Evolutionary conservation across 1,284 basidiomycete genomes (phyloP).

Genomic region (Ceratobasidium sp.): DNA sequence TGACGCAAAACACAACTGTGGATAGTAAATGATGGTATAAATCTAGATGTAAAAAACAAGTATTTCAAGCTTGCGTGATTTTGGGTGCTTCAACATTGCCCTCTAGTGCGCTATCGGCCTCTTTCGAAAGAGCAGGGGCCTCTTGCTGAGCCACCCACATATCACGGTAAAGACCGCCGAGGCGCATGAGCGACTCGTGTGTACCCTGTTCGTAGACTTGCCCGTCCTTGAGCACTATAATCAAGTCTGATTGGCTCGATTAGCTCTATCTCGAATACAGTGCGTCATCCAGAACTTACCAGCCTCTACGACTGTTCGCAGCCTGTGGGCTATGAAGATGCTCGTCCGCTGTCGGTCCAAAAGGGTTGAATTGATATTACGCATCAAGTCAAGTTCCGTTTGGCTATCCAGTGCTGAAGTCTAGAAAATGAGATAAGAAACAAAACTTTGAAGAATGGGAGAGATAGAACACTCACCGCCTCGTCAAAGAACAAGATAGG

Average conservation of each 20-base stretch:
- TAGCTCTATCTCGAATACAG: slow-evolving; percentile 46
- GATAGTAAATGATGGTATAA: background rate
- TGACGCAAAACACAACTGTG: background rate
- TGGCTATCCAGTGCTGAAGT: slow-evolving; percentile 95
- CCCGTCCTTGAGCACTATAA: slow-evolving; percentile 90
- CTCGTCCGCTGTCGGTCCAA: slow-evolving; percentile 84
- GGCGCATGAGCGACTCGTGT: slow-evolving; percentile 81
- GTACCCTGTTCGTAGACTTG: slow-evolving; percentile 90
- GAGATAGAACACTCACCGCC: slow-evolving; percentile 69
- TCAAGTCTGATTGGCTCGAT: slow-evolving; percentile 67
- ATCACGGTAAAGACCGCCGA: slow-evolving; percentile 78
- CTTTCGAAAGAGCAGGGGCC: slow-evolving; percentile 21
- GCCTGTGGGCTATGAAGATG: slow-evolving; percentile 91
- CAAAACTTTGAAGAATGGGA: slow-evolving; percentile 5
- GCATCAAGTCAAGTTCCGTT: slow-evolving; percentile 95
- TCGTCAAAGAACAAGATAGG: slow-evolving; percentile 98
- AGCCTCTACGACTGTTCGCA: slow-evolving; percentile 90
- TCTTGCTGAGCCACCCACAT: slow-evolving; percentile 85
- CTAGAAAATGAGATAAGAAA: slow-evolving; percentile 57
- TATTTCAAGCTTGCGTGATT: slow-evolving; percentile 3
- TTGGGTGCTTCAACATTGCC: slow-evolving; percentile 13
- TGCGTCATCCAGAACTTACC: slow-evolving; percentile 63
- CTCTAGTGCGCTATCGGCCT: slow-evolving; percentile 17
- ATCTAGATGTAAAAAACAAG: background rate
- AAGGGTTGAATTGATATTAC: slow-evolving; percentile 87